These are phyloP conservation scores for Podospora australis DNA, from an alignment of 495 filamentous ascomycete genomes.

Conservation along the genomic window DNA sequence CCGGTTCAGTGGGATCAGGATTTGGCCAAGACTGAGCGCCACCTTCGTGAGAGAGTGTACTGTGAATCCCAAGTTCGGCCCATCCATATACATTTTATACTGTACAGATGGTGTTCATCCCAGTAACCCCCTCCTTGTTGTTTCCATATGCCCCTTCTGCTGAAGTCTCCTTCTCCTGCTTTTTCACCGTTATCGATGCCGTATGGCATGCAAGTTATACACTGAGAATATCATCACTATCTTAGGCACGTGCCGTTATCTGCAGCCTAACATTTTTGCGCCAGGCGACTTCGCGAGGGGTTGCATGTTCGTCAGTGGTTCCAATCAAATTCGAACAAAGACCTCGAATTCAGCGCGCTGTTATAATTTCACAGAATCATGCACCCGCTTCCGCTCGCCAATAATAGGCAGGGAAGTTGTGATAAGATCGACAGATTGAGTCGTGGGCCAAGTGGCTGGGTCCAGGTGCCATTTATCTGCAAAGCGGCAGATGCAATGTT, in stretches of 20 bases:
- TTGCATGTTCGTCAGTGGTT: neutral
- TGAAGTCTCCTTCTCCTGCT: neutral
- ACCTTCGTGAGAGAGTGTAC: too few relatives aligned
- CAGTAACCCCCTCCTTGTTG: too few relatives aligned
- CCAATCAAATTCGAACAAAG: neutral
- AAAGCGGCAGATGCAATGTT: too few relatives aligned
- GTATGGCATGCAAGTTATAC: neutral
- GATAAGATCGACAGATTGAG: constrained; percentile 23
- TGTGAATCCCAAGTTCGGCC: too few relatives aligned
- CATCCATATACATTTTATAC: too few relatives aligned
- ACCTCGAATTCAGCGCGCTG: neutral
- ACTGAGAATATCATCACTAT: neutral
- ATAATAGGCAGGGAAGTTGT: constrained; percentile 19
- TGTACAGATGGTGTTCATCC: too few relatives aligned
- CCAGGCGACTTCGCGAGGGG: neutral
- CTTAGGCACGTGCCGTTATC: neutral
- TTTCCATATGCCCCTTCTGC: neutral
- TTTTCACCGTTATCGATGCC: too few relatives aligned
- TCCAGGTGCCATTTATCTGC: too few relatives aligned
- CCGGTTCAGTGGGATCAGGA: too few relatives aligned
- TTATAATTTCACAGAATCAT: neutral
- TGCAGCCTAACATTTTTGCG: neutral
- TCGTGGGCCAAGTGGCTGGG: constrained; percentile 14
- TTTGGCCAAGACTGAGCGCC: too few relatives aligned
- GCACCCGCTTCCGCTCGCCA: constrained; percentile 1